Base-by-base conservation (phyloP, 768 basidiomycete species). In the Hypsizygus marmoreus region DNA sequence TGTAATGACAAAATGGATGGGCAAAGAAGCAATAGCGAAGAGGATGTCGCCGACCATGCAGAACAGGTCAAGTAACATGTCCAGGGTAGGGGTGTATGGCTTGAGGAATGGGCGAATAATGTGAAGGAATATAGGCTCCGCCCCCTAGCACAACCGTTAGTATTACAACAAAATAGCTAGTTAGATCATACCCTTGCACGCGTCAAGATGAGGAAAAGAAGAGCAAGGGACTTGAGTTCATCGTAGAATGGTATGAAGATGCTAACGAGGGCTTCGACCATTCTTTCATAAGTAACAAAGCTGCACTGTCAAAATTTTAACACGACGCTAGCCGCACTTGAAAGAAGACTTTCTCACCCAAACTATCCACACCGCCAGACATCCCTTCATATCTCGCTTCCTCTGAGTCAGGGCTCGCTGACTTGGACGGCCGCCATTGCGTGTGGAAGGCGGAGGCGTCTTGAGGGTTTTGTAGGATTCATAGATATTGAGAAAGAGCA, bases 381-480 rank as follows among this genome's bases (percentile, higher is more conserved):
- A 84, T 14, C 90, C 89, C 63, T 93, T 93, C 77, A 93, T 86
- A 58, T 84, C 81, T 49, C 91, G 78, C 64, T 93, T 93, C 57
- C 91, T 74, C 63, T 86, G 84, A 19, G 83, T 76, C 51, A 84
- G 61, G 9, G 88, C 87, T 26, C 85, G 78, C 14, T 76, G 64
- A 53, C 83, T 88, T 7, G 84, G 85, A 19, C 73, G 73, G 10
- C 84, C 82, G 48, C 75, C 76, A 65, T 77, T 80, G 14, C 76
- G 68, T 22, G 68, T 49, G 5, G 76, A 78, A 1, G 77, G 74
- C 24, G 77, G 78, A 0, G 88, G 88, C 2, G 64, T 64, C 56
- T 88, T 88, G 49, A 93, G 72, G 2, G 82, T 84, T 71, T 93
- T 93, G 76, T 85, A 92, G 1, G 91, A 84, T 50, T 89, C 87